A percentile compares a stretch with the other conserved stretches of the same genome.
These are phyloP conservation scores for Codiaeum variegatum DNA, from an alignment of 441 rosid genomes.

Conservation along the genomic window DNA sequence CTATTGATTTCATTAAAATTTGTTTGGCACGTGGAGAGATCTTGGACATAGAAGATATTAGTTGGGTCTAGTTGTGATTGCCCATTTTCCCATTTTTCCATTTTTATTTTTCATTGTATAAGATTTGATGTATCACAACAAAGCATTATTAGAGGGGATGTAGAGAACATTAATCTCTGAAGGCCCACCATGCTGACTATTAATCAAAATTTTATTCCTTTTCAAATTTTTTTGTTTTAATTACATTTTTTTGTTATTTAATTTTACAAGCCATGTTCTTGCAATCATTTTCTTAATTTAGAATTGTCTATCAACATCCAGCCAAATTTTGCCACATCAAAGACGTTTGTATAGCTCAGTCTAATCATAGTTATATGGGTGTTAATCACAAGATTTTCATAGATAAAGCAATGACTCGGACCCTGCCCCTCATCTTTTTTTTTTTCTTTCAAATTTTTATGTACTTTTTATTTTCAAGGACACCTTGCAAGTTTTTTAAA, in stretches of 20 bases:
- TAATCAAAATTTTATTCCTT: not conserved
- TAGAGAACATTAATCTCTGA: not conserved
- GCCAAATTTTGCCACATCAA: not conserved
- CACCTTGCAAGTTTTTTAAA: no score
- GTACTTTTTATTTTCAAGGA: no score
- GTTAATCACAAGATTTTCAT: not conserved
- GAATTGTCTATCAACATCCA: not conserved
- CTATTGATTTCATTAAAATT: not conserved
- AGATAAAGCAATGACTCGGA: not conserved
- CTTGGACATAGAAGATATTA: not conserved
- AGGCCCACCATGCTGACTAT: not conserved
- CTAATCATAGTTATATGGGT: not conserved
- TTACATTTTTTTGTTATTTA: not conserved
- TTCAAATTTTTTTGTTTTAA: not conserved
- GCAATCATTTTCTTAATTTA: not conserved
- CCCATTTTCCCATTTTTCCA: no score
- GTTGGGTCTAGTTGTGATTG: not conserved
- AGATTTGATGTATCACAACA: slow-evolving; percentile 1
- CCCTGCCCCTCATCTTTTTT: no score
- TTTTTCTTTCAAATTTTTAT: no score
- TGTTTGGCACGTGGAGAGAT: slow-evolving; percentile 20
- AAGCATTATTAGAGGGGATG: not conserved
- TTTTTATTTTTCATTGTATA: not conserved
- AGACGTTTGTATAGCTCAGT: not conserved
- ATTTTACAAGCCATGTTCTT: not conserved